A percentile compares a stretch with the other conserved stretches of the same genome.
phyloP scores from a whole-genome alignment of 2,329 filamentous ascomycete genomes.

The Trichoderma citrinoviride region DNA sequence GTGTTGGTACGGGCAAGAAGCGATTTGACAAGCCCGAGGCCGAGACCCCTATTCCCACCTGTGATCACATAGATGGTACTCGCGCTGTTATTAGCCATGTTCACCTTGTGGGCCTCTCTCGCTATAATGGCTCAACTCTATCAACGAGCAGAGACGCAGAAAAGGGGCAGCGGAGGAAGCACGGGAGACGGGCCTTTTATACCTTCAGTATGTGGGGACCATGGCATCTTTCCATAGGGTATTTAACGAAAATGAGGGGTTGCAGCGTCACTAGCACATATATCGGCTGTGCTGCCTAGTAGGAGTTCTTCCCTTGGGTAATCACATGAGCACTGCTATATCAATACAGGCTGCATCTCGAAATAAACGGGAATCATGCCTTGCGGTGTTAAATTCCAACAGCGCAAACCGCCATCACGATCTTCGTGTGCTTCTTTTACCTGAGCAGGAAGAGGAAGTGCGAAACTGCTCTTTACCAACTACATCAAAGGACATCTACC shows the following conservation, averaged over 20 bases:
- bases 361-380: too few species aligned
- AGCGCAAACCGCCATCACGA: too few species aligned
- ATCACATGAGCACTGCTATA: neutral
- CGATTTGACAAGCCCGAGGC: conserved; percentile 36
- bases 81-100: neutral
- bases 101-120: too few species aligned
- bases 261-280: neutral
- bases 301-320: neutral
- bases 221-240: neutral
- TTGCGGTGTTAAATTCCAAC: too few species aligned
- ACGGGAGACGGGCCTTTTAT: neutral
- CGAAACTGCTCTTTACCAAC: too few species aligned
- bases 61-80: conserved; percentile 40
- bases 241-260: neutral
- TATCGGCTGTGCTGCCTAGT: neutral
- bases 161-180: neutral
- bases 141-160: too few species aligned
- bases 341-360: too few species aligned
- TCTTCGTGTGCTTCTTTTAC: too few species aligned
- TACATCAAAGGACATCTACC: too few species aligned
- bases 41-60: conserved; percentile 43
- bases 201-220: neutral
- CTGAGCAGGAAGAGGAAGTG: too few species aligned
- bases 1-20: conserved; percentile 53
- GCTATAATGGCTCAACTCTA: neutral